These are phyloP conservation scores for Cymbopogon flexuosus DNA, from an alignment of 202 grass and related monocot genomes.

Conservation along the genomic window DNA sequence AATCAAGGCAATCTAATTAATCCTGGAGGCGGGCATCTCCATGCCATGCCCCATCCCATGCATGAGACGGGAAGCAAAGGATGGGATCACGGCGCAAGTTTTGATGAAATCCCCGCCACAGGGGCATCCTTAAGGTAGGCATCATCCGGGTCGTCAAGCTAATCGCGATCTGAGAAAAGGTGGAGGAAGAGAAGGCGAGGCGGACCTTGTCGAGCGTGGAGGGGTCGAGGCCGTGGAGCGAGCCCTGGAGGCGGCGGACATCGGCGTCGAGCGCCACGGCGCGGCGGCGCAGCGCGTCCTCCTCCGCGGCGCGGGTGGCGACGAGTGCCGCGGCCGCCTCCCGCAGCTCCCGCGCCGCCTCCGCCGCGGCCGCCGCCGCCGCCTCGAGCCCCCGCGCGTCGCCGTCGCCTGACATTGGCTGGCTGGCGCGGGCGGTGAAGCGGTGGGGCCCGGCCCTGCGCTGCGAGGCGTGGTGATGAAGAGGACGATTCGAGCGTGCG, in stretches of 20 bases:
- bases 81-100: neutral
- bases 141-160: neutral
- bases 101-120: neutral
- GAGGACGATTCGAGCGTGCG: too few relatives aligned
- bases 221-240: constrained; percentile 35
- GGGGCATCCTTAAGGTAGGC: neutral
- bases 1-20: neutral
- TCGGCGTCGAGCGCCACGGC: constrained; percentile 58
- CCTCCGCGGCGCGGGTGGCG: constrained; percentile 46
- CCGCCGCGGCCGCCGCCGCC: constrained; percentile 41
- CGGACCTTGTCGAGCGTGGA: constrained; percentile 52
- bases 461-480: too few relatives aligned
- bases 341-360: constrained; percentile 74
- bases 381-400: constrained; percentile 34
- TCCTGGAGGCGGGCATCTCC: neutral
- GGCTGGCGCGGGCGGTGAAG: neutral
- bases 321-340: constrained; percentile 55
- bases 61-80: neutral
- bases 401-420: constrained; percentile 20
- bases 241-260: constrained; percentile 48
- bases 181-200: too few relatives aligned
- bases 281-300: constrained; percentile 69
- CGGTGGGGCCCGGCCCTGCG: neutral
- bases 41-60: neutral
- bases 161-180: neutral